These are phyloP conservation scores for Penicillium bovifimosum DNA, from an alignment of 495 filamentous ascomycete species.

Conservation along the genomic window DNA sequence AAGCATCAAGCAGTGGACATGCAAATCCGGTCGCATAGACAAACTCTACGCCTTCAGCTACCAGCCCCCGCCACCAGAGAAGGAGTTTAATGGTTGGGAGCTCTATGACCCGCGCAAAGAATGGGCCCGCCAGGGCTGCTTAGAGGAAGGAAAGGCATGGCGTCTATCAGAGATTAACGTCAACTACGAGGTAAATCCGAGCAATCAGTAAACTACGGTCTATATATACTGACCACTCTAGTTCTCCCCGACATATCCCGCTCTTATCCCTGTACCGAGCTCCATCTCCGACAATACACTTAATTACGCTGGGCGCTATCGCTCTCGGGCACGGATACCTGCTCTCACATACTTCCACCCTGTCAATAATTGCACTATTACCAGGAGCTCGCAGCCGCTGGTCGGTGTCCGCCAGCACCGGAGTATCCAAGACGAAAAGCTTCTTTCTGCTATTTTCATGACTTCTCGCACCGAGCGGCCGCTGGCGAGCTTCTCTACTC, in stretches of 20 bases:
- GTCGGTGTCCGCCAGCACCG: conserved; percentile 83
- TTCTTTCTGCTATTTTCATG: conserved; percentile 90
- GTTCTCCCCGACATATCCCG: conserved; percentile 96
- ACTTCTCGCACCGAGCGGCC: conserved; percentile 52
- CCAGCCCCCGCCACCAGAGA: conserved; percentile 66
- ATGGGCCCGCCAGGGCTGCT: conserved; percentile 74
- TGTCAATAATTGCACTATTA: conserved; percentile 95
- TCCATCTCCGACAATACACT: conserved; percentile 93
- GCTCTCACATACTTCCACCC: conserved; percentile 89
- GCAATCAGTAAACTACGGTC: not conserved
- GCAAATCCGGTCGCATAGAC: conserved; percentile 75
- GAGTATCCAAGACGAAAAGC: conserved; percentile 92
- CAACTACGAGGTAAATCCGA: conserved; percentile 59
- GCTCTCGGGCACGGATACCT: conserved; percentile 82
- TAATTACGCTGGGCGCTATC: conserved; percentile 86
- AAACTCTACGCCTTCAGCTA: conserved; percentile 91
- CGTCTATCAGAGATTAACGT: conserved; percentile 85
- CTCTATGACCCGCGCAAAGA: conserved; percentile 83
- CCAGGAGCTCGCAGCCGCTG: conserved; percentile 86
- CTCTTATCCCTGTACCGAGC: conserved; percentile 73
- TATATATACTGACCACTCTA: conserved; percentile 22
- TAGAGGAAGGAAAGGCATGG: conserved; percentile 77
- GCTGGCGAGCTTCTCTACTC: conserved; percentile 36
- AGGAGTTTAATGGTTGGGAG: conserved; percentile 72
- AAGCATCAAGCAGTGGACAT: conserved; percentile 75